Evolutionary conservation across 495 filamentous ascomycete genomes (phyloP).

Genomic region (Eremomyces bilateralis): DNA sequence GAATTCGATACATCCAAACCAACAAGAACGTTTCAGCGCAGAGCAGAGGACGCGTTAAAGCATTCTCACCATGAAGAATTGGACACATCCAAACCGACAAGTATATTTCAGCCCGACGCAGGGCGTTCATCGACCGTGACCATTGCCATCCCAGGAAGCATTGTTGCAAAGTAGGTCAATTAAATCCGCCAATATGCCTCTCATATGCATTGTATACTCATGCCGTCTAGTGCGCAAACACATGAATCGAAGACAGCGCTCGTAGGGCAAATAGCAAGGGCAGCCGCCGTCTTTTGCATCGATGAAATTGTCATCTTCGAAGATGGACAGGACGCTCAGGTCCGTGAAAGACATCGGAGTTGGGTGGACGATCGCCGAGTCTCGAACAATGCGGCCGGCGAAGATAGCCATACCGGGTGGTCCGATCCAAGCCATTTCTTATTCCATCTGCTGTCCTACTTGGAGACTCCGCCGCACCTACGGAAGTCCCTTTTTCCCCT

Average conservation of each 20-base stretch:
- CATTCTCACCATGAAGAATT: slow-evolving; percentile 3
- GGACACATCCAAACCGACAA: slow-evolving; percentile 36
- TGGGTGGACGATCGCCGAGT: neutral
- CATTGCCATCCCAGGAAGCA: slow-evolving; percentile 35
- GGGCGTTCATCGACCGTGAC: slow-evolving; percentile 29
- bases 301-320: slow-evolving; percentile 61
- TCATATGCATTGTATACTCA: slow-evolving; percentile 1
- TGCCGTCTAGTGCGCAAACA: slow-evolving; percentile 24
- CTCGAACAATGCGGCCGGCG: neutral
- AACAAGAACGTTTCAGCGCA: slow-evolving; percentile 25
- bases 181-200: slow-evolving; percentile 1
- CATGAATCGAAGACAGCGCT: slow-evolving; percentile 43
- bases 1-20: too few relatives aligned
- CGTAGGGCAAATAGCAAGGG: slow-evolving; percentile 47
- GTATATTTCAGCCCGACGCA: slow-evolving; percentile 25
- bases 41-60: slow-evolving; percentile 1
- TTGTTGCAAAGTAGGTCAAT: slow-evolving; percentile 30
- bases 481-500: slow-evolving; percentile 42
- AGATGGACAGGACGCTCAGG: slow-evolving; percentile 22
- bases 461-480: slow-evolving; percentile 58
- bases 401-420: slow-evolving; percentile 34
- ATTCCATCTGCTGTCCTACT: slow-evolving; percentile 45
- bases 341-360: neutral
- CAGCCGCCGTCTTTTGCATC: slow-evolving; percentile 50
- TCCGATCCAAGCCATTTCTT: slow-evolving; percentile 48